These are phyloP conservation scores for Dendrobium officinale DNA, from an alignment of 106 monocot species.

Conservation along the genomic window DNA sequence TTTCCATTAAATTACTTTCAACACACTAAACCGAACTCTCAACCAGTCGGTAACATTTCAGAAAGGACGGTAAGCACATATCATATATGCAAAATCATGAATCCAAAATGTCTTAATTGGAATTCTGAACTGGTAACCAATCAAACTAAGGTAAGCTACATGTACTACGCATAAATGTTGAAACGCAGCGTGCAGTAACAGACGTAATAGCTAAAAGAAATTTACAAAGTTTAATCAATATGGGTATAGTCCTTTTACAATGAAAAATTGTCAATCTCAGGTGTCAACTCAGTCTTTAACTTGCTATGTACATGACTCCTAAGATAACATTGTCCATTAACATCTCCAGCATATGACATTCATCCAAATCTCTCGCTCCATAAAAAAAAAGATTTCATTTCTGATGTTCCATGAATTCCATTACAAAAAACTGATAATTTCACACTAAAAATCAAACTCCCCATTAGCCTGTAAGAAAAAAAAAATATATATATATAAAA, in stretches of 20 bases:
- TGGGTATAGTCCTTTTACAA: not conserved
- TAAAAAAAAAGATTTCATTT: not conserved
- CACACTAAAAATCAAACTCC: constrained; percentile 6
- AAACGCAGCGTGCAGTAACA: not conserved
- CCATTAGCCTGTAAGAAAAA: not conserved
- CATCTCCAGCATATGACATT: not conserved
- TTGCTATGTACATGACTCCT: not conserved
- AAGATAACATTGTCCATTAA: not conserved
- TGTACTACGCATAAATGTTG: not conserved
- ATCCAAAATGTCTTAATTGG: no score
- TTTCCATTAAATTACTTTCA: no score
- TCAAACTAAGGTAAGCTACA: no score
- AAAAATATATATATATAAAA: not conserved
- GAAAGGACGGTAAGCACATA: no score
- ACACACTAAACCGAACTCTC: no score
- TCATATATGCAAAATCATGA: no score
- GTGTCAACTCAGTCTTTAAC: constrained; percentile 1
- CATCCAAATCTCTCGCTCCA: not conserved
- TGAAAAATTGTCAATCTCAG: not conserved
- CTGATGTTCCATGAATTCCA: not conserved
- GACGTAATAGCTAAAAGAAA: not conserved
- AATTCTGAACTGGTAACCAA: no score
- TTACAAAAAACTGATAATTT: not conserved
- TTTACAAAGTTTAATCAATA: constrained; percentile 2
- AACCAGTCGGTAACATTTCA: no score